phyloP scores from a whole-genome alignment of 176 grass and related monocot species.

The Ensete ventricosum region DNA sequence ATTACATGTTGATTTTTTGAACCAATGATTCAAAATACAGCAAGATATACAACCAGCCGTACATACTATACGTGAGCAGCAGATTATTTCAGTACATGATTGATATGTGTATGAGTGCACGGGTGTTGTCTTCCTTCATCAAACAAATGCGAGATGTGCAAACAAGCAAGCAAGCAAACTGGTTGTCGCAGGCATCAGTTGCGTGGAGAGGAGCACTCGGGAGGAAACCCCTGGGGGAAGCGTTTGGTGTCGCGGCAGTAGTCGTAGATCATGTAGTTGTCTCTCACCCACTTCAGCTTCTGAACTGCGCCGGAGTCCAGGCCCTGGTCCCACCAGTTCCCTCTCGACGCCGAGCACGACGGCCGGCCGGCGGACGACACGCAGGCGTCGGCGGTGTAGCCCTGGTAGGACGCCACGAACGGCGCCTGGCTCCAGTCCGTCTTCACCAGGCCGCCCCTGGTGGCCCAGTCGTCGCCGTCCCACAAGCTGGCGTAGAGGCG shows the following conservation, averaged over 20 bases:
- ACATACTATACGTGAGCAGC: too few species aligned
- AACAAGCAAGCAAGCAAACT: too few species aligned
- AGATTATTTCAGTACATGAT: too few species aligned
- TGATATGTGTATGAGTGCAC: too few species aligned
- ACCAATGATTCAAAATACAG: too few species aligned
- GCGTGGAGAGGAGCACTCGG: conserved; percentile 25
- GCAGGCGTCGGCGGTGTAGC: conserved; percentile 11
- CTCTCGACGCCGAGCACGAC: background rate
- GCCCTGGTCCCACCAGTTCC: conserved; percentile 24
- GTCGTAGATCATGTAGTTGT: conserved; percentile 37
- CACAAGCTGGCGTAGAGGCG: conserved; percentile 13
- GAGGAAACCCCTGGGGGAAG: conserved; percentile 21
- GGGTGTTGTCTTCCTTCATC: too few species aligned
- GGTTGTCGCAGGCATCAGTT: background rate
- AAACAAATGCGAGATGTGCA: too few species aligned
- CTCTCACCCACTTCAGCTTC: conserved; percentile 21
- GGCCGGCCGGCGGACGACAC: background rate
- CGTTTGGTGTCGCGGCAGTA: conserved; percentile 32
- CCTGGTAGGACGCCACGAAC: background rate
- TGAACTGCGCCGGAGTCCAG: conserved; percentile 10
- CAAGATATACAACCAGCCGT: too few species aligned
- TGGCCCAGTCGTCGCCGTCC: conserved; percentile 18
- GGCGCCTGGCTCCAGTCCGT: conserved; percentile 12
- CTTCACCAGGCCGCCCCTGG: background rate
- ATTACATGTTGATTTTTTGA: too few species aligned